Evolutionary conservation across 2,329 filamentous ascomycete species (phyloP), one percentile per base, ranked within the genome.

Genomic region (Ceratocystiopsis sp.): DNA sequence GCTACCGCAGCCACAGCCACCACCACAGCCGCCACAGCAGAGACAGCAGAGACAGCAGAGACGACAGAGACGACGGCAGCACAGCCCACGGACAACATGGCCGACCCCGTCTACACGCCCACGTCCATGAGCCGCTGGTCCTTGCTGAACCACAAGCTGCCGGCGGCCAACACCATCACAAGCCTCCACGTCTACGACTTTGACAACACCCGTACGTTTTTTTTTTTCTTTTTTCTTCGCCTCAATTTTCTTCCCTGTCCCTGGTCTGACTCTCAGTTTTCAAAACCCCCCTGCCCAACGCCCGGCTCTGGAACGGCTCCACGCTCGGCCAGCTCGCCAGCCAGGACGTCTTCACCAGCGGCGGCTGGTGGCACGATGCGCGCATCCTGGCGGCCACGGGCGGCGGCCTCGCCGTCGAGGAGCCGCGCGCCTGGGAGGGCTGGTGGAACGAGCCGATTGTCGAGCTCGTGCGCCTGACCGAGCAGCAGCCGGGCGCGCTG

Each of bases 401-500:
- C 42, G 73, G 85, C 45, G 91, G 91, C 15, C 58, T 80, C 7
- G 84, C 84, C 42, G 74, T 73, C 45, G 91, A 96, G 61, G 87
- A 96, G 59, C 66, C 72, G 37, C 76, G 78, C 19, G 87, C 74
- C 11, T 98, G 89, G 89, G 67, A 82, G 45, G 86, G 86, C 34
- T 95, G 84, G 82, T 98, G 91, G 91, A 96, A 96, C 55, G 89
- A 96, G 57, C 77, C 81, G 53, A 79, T 98, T 46, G 78, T 76
- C 43, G 74, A 86, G 53, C 72, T 96, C 29, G 85, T 93, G 36
- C 69, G 73, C 54, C 66, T 95, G 44, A 87, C 80, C 57, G 83
- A 83, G 67, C 64, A 81, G 55, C 84, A 95, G 56, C 81, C 84
- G 49, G 85, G 93, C 56, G 82, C 83, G 0, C 65, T 96, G 35